Evolutionary conservation across 1,284 basidiomycete species (phyloP).

Genomic region (Exsudoporus floridanus): DNA sequence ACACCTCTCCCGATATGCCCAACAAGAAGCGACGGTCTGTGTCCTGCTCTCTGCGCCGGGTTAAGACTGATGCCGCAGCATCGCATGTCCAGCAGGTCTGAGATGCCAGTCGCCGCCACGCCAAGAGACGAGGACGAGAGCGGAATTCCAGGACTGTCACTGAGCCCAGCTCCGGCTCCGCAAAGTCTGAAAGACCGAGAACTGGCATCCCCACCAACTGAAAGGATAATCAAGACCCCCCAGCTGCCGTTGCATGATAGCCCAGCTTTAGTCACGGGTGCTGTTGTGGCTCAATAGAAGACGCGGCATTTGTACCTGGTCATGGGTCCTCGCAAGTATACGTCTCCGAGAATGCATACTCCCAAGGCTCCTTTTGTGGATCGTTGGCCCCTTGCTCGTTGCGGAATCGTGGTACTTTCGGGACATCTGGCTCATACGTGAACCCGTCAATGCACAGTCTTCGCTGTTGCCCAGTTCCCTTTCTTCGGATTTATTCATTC

Average conservation of each 20-base stretch:
- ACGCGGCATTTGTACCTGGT: conserved; percentile 1
- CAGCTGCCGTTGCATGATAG: conserved; percentile 66
- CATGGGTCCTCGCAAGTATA: conserved; percentile 3
- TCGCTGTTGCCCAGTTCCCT: conserved; percentile 19
- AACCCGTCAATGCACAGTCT: conserved; percentile 17
- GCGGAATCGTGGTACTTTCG: conserved; percentile 3
- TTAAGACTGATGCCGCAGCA: conserved; percentile 24
- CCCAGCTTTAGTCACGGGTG: conserved; percentile 54
- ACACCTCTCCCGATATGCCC: conserved; percentile 68
- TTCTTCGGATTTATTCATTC: conserved; percentile 51
- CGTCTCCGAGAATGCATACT: background rate
- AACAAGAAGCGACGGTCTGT: conserved; percentile 69
- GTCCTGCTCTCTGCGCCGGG: conserved; percentile 19
- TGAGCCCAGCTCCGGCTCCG: conserved; percentile 30
- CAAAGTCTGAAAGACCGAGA: conserved; percentile 41
- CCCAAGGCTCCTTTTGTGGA: background rate
- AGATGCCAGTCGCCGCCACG: conserved; percentile 33
- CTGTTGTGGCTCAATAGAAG: conserved; percentile 51
- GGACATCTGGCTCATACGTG: conserved; percentile 2
- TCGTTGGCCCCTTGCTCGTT: background rate
- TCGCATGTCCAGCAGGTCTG: conserved; percentile 41
- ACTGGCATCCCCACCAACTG: conserved; percentile 42
- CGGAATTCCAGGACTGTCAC: conserved; percentile 39
- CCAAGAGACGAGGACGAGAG: conserved; percentile 40
- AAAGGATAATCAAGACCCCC: conserved; percentile 55